Evolutionary conservation across 1,284 basidiomycete genomes (phyloP), one percentile per base, ranked within the genome.

Genomic region (Moniliophthora roreri): DNA sequence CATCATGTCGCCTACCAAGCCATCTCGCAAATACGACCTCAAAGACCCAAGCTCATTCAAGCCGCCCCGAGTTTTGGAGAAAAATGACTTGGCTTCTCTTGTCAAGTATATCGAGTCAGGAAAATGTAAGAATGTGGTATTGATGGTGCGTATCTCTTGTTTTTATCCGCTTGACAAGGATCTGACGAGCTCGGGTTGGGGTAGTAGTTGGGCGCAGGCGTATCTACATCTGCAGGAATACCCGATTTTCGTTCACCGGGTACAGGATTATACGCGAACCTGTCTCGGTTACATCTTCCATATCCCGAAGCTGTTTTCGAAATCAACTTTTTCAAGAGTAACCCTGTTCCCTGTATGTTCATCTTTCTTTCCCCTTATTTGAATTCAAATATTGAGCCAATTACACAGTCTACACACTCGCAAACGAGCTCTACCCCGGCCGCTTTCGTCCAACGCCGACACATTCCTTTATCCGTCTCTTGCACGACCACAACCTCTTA

Each of bases 351-450:
- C 20, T 91, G 89, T 90, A 64, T 54, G 85, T 67, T 23, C 26
- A 35, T 35, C 20, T 50, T n/a, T 34, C 20, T 49, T 10, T 11
- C 20, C 48, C 53, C 18, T 18, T 7, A 28, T 55, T 36, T 50
- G 34, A 28, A 50, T 32, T 46, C 11, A n/a, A n/a, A n/a, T 21
- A 18, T 26, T 15, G 24, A 50, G n/a, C 39, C 37, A 7, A n/a
- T 13, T 56, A 15, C 20, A 18, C 66, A 84, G 92, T 95, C 67
- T 94, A 93, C 67, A 87, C 85, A 0, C 82, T 95, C 37, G 93
- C 93, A 0, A 87, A 91, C 57, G 96, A 98, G 62, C 81, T 99
- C 2, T 95, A 94, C 63, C 95, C 93, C 16, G 89, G 91, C 50
- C 84, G 82, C 58, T 95, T 87, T 70, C 80, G 87, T 41, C 96